A percentile compares a stretch with the other conserved stretches of the same genome.
Evolutionary conservation across 192 early-diverging fungal genomes (phyloP).

Genomic region (Kickxella alabastrina): DNA sequence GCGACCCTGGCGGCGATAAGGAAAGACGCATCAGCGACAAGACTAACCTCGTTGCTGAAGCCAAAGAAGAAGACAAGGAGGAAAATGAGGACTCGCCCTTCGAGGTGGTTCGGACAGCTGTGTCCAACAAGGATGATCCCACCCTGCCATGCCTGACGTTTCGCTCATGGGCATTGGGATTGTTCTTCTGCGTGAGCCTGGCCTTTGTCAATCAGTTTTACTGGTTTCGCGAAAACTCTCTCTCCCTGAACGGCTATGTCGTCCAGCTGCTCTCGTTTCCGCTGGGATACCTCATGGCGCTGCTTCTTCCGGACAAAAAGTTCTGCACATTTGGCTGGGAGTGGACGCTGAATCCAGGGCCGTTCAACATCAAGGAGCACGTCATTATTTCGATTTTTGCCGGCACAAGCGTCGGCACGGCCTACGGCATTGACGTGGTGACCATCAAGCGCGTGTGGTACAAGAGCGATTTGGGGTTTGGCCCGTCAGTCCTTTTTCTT

Average conservation of each 20-base stretch:
- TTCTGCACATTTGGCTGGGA: constrained; percentile 52
- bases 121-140: constrained; percentile 68
- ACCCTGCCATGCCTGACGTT: constrained; percentile 66
- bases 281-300: constrained; percentile 62
- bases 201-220: constrained; percentile 79
- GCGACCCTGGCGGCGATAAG: too few species aligned
- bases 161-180: constrained; percentile 69
- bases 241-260: constrained; percentile 64
- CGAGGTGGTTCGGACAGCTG: constrained; percentile 65
- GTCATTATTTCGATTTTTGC: constrained; percentile 78
- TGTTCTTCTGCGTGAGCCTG: constrained; percentile 60
- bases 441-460: constrained; percentile 67
- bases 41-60: too few species aligned
- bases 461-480: constrained; percentile 62
- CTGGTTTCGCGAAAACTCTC: constrained; percentile 81
- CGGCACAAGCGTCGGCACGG: constrained; percentile 62
- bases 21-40: constrained; percentile 5
- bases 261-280: constrained; percentile 76
- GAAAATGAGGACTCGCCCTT: constrained; percentile 59
- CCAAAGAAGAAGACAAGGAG: constrained; percentile 6
- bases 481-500: constrained; percentile 61
- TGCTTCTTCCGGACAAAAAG: constrained; percentile 55
- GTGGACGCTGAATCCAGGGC: constrained; percentile 76
- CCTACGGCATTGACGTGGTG: constrained; percentile 74
- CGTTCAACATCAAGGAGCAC: constrained; percentile 87